Conservation (phyloP, 2,329 filamentous ascomycete genomes). For the Arachnopeziza araneosa region DNA sequence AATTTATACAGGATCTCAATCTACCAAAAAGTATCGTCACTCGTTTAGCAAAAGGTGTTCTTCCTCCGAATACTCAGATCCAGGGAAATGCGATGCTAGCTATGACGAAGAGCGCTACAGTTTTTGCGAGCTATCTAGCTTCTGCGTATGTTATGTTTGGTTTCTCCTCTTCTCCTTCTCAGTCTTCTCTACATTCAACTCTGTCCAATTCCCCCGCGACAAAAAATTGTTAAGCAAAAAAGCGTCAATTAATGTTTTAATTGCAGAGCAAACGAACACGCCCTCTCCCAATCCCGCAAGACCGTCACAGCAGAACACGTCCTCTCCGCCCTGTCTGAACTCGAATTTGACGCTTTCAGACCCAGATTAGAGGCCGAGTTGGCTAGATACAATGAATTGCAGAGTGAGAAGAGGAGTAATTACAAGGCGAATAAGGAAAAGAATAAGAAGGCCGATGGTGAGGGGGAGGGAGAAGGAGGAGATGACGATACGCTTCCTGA, state of each 20-base stretch:
- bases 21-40: conserved; percentile 79
- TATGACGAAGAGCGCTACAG: conserved; percentile 74
- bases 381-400: conserved; percentile 45
- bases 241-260: neutral
- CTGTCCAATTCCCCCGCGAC: no score
- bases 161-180: neutral
- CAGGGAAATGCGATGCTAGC: conserved; percentile 77
- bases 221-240: no score
- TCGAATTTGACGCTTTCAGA: conserved; percentile 68
- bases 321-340: conserved; percentile 68
- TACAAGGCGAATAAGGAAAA: conserved; percentile 55
- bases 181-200: neutral
- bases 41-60: conserved; percentile 70
- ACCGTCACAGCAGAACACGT: conserved; percentile 73
- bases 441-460: conserved; percentile 63
- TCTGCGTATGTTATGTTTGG: conserved; percentile 52
- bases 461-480: conserved; percentile 38
- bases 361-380: conserved; percentile 69
- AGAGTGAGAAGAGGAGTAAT: conserved; percentile 35
- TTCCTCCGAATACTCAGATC: conserved; percentile 76
- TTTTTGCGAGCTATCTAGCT: conserved; percentile 78
- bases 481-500: neutral
- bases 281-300: conserved; percentile 63
- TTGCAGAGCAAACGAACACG: conserved; percentile 66
- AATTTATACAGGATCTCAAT: conserved; percentile 55